These are phyloP conservation scores for Spiraea crenata DNA, from an alignment of 331 rosid genomes.

Conservation along the genomic window DNA sequence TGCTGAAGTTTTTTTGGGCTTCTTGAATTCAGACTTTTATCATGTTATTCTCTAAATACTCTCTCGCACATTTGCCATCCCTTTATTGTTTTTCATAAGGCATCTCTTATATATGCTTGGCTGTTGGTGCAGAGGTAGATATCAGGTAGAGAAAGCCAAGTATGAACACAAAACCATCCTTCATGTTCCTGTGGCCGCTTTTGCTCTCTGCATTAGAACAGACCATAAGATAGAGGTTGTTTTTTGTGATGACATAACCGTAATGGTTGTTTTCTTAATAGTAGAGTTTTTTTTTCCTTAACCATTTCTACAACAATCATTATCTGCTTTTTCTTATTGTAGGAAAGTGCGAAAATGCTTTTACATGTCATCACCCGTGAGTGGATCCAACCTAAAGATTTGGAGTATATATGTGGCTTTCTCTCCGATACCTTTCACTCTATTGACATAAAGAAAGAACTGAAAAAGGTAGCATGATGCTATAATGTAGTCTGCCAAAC, in stretches of 20 bases:
- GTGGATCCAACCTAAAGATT: conserved; percentile 58
- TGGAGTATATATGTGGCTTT: conserved; percentile 50
- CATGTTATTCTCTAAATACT: neutral
- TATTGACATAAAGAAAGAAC: conserved; percentile 57
- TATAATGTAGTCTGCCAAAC: too few relatives aligned
- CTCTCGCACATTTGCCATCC: neutral
- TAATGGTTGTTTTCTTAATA: neutral
- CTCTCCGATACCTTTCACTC: conserved; percentile 55
- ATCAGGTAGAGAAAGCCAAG: conserved; percentile 40
- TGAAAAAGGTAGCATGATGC: conserved; percentile 55
- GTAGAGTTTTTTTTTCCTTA: conserved; percentile 4
- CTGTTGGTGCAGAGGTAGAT: conserved; percentile 37
- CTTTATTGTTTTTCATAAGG: neutral
- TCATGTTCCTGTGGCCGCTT: conserved; percentile 55
- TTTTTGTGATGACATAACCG: neutral
- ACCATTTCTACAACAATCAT: conserved; percentile 9
- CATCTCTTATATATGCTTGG: conserved; percentile 25
- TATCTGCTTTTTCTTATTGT: conserved; percentile 32
- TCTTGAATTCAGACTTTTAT: neutral
- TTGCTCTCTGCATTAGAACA: conserved; percentile 59
- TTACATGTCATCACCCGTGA: conserved; percentile 53
- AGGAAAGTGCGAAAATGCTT: conserved; percentile 54
- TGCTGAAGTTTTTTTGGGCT: neutral
- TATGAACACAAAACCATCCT: conserved; percentile 49
- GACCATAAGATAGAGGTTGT: conserved; percentile 63